Evolutionary conservation across 78 protist species (phyloP).

Genomic region (Planoprotostelium fungivorum): DNA sequence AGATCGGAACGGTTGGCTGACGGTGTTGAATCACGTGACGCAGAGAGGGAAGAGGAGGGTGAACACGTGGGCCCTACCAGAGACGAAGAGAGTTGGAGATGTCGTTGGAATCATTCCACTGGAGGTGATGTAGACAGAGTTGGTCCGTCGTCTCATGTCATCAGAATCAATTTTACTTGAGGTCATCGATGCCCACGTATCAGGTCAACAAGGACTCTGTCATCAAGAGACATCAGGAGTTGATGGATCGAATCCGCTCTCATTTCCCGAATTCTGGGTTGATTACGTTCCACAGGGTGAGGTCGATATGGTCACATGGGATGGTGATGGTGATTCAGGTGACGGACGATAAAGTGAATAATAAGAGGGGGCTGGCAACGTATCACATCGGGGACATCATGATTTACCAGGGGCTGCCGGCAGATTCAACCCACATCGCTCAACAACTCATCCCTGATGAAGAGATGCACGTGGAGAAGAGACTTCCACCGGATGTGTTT

Average conservation of each 20-base stretch:
- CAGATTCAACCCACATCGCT: background rate
- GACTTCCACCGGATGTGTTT: background rate
- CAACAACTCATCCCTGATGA: background rate
- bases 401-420: background rate
- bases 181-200: background rate
- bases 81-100: background rate
- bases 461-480: background rate
- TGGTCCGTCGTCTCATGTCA: no score
- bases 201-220: background rate
- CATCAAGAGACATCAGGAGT: background rate
- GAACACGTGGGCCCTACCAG: no score
- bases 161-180: no score
- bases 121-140: background rate
- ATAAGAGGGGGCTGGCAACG: background rate
- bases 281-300: background rate
- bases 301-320: background rate
- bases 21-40: background rate
- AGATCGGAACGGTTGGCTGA: background rate
- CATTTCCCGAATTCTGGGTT: background rate
- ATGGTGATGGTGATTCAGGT: background rate
- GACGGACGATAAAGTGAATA: background rate
- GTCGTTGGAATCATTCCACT: background rate
- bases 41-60: no score
- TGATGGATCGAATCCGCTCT: background rate
- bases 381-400: background rate